Evolutionary conservation across 2,329 filamentous ascomycete species (phyloP).

Genomic region (Trichoderma sp.): DNA sequence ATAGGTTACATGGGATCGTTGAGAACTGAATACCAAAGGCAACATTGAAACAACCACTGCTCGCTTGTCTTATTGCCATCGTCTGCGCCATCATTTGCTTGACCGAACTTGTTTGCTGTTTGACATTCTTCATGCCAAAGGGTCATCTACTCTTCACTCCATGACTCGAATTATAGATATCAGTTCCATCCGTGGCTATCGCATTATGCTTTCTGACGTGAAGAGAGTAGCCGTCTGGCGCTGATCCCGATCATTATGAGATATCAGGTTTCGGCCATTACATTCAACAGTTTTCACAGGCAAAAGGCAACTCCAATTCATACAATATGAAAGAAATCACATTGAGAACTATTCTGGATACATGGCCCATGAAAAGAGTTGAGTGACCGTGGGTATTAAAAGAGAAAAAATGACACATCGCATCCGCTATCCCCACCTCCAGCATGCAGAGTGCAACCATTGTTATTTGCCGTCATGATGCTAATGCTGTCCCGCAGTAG

Average conservation of each 20-base stretch:
- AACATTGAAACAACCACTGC: background rate
- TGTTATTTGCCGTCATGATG: background rate
- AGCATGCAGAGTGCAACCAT: background rate
- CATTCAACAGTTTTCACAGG: background rate
- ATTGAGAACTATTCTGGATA: background rate
- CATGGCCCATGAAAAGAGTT: background rate
- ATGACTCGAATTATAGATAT: background rate
- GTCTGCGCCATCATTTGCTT: background rate
- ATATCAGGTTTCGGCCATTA: background rate
- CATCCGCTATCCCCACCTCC: background rate
- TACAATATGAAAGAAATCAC: background rate
- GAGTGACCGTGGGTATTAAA: background rate
- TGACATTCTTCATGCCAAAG: background rate
- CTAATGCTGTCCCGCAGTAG: slow-evolving; percentile 12
- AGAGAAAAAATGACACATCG: background rate
- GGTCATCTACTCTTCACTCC: background rate
- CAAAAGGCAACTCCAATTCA: background rate
- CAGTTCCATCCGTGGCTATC: background rate
- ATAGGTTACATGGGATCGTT: background rate
- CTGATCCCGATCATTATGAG: no score
- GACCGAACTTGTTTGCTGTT: background rate
- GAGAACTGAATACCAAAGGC: background rate
- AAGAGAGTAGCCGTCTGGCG: no score
- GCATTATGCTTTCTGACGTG: background rate
- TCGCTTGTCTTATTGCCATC: background rate